Percentiles rank a stretch among this genome's conserved stretches.
These are phyloP conservation scores for Globisporangium nodosum DNA, from an alignment of 352 stramenopile genomes.

Conservation along the genomic window DNA sequence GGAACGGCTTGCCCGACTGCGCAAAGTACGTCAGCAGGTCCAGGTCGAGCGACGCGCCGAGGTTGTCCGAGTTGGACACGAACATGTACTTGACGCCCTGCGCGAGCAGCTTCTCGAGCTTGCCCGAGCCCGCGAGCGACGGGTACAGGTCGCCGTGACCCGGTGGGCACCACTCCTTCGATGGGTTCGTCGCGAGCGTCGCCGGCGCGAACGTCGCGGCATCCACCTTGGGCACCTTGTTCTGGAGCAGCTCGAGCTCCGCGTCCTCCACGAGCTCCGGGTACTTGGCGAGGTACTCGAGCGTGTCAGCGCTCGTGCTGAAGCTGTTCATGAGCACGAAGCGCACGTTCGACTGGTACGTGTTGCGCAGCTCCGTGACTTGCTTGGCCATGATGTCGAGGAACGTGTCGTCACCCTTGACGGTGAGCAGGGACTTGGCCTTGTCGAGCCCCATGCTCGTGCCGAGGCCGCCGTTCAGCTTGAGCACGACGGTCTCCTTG, in stretches of 20 bases:
- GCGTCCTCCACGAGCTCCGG: conserved; percentile 90
- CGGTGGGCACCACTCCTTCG: conserved; percentile 85
- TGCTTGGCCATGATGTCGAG: conserved; percentile 88
- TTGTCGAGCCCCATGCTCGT: conserved; percentile 94
- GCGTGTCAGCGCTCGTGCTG: conserved; percentile 79
- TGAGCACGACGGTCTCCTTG: conserved; percentile 85
- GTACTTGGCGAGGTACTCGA: conserved; percentile 88
- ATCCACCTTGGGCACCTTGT: conserved; percentile 97
- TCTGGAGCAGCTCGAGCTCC: conserved; percentile 97
- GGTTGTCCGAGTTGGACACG: conserved; percentile 88
- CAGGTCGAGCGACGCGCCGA: conserved; percentile 76
- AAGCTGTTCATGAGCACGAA: conserved; percentile 91
- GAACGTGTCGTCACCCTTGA: conserved; percentile 94
- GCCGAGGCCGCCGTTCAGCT: conserved; percentile 83
- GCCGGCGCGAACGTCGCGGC: conserved; percentile 76
- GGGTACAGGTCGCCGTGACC: conserved; percentile 85
- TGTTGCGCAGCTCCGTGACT: conserved; percentile 92
- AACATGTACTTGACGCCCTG: conserved; percentile 90
- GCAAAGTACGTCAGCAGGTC: conserved; percentile 87
- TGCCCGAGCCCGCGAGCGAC: conserved; percentile 77
- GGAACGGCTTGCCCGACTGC: conserved; percentile 84
- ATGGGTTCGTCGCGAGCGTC: conserved; percentile 46
- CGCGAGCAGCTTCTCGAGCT: conserved; percentile 80
- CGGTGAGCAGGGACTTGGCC: conserved; percentile 91
- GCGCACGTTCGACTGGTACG: conserved; percentile 90